phyloP scores from a whole-genome alignment of 148 eudicot genomes.

The Camellia sinensis region DNA sequence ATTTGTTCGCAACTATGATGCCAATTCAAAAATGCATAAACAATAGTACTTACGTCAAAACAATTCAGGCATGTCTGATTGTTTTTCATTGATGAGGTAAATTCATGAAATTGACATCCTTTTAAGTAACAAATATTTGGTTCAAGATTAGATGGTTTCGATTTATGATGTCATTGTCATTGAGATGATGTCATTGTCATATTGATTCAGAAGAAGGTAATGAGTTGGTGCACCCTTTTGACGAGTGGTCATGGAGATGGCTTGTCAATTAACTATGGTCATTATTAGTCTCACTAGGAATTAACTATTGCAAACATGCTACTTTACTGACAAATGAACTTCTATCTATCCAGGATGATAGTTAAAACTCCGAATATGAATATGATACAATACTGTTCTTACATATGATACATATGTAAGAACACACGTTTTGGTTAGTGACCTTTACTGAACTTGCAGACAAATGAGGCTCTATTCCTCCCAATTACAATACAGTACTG shows the following conservation, averaged over 20 bases:
- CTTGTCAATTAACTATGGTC: not conserved
- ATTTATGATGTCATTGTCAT: too few species aligned
- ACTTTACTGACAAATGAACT: too few species aligned
- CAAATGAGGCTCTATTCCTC: too few species aligned
- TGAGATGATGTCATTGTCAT: not conserved
- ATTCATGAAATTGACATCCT: not conserved
- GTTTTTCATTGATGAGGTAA: not conserved
- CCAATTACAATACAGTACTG: too few species aligned
- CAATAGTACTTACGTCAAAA: not conserved
- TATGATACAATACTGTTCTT: too few species aligned
- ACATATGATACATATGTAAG: too few species aligned
- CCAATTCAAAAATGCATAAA: not conserved
- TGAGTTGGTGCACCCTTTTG: not conserved
- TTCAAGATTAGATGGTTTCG: not conserved
- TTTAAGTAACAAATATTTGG: not conserved
- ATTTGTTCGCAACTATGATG: slow-evolving; percentile 3
- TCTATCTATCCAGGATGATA: too few species aligned
- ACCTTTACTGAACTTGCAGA: too few species aligned
- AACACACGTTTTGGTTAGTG: too few species aligned
- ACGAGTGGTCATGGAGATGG: not conserved
- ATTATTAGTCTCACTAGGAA: not conserved
- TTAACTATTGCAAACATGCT: not conserved
- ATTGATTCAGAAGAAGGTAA: not conserved
- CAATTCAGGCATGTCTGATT: not conserved
- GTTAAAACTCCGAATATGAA: too few species aligned